Evolutionary conservation across 768 basidiomycete species (phyloP).

Genomic region (Hygrophorus russula): DNA sequence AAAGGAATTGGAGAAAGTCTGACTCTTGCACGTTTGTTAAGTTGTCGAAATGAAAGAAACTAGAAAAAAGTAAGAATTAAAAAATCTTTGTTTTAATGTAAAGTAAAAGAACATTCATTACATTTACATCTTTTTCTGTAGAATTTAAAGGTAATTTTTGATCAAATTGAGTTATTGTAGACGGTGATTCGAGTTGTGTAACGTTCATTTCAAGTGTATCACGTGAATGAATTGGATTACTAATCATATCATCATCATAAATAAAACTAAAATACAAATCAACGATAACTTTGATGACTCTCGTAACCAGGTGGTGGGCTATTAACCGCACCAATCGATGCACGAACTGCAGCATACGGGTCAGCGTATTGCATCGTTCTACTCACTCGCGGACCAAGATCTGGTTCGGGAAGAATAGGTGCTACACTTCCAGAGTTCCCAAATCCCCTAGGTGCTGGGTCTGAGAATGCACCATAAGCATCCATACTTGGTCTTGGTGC

Average conservation of each 20-base stretch:
- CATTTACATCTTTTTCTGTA: conserved; percentile 20
- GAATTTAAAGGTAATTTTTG: not conserved
- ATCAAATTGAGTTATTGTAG: not conserved
- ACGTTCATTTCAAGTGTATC: conserved; percentile 1
- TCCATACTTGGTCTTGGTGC: conserved; percentile 64
- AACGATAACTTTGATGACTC: conserved; percentile 40
- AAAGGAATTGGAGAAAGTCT: conserved; percentile 45
- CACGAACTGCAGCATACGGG: conserved; percentile 75
- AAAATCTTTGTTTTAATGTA: not conserved
- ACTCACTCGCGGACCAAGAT: conserved; percentile 51
- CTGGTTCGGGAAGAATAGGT: conserved; percentile 28
- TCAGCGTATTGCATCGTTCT: conserved; percentile 92
- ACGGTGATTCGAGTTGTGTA: not conserved
- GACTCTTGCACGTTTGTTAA: conserved; percentile 56
- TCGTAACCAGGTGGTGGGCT: conserved; percentile 40
- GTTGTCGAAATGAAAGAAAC: conserved; percentile 38
- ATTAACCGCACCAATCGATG: conserved; percentile 32
- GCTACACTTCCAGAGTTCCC: conserved; percentile 24
- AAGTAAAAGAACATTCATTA: conserved; percentile 14
- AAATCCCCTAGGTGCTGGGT: conserved; percentile 74
- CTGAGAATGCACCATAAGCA: conserved; percentile 84
- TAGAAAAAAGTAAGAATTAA: conserved; percentile 12
- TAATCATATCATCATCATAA: no score
- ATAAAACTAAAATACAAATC: not conserved
- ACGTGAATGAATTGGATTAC: no score